Evolutionary conservation across 495 filamentous ascomycete species (phyloP).

Genomic region (Neurospora sp.): DNA sequence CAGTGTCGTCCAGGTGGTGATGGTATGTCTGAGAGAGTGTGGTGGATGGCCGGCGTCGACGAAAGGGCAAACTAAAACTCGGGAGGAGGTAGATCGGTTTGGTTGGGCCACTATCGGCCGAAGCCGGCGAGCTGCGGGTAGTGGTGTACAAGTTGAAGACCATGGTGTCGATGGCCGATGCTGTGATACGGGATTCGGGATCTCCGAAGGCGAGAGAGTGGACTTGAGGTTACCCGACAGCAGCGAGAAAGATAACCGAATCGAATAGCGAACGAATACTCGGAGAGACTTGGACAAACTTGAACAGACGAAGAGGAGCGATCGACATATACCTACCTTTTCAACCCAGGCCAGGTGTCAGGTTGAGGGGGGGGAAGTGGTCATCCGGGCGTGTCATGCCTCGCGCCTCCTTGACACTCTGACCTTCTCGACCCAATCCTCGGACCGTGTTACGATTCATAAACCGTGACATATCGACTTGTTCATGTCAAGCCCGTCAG

Average conservation of each 20-base stretch:
- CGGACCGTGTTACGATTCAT: neutral
- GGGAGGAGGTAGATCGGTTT: constrained; percentile 44
- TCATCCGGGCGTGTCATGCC: neutral
- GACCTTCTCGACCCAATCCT: neutral
- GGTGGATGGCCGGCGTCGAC: constrained; percentile 19
- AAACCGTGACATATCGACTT: neutral
- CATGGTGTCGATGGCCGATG: constrained; percentile 8
- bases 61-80: constrained; percentile 33
- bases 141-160: constrained; percentile 12
- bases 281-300: neutral
- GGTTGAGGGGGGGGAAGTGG: neutral
- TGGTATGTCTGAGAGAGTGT: neutral
- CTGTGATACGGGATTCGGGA: neutral
- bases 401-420: neutral
- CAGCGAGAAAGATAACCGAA: neutral
- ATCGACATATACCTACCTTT: neutral
- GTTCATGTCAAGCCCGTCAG: neutral
- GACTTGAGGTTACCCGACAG: neutral
- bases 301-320: neutral
- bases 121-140: neutral
- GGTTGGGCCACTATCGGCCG: constrained; percentile 24
- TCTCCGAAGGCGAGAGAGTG: neutral
- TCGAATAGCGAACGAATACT: neutral
- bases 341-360: neutral
- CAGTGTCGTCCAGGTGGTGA: neutral